Evolutionary conservation across 805 yeast genomes (phyloP), one percentile per base, ranked within the genome.

Genomic region (Yarrowia sp.): DNA sequence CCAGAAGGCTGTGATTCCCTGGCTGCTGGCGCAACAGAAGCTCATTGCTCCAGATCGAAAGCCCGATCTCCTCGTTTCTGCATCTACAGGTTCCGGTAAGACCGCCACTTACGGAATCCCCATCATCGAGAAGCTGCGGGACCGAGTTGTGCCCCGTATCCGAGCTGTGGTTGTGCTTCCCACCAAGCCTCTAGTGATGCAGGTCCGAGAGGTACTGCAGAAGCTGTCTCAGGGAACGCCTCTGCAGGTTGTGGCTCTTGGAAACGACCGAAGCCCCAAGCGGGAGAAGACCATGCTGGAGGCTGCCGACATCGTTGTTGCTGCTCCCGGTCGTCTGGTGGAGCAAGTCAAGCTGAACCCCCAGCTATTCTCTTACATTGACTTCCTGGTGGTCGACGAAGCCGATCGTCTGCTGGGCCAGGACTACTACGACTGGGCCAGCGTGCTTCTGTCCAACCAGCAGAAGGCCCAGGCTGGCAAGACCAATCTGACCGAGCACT

Each of bases 41-140:
- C 62, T 66, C 13, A 33, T 70, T 14, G 55, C 70, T 16, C 78
- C 77, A 7, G 77, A 76, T 63, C 68, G 72, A 10, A 64, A 63
- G 66, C 72, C 65, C 1, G 96, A 94, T 73, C 73, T 91, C 18
- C 76, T 93, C 46, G 96, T 93, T 6, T 92, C 93, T 73, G 96
- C 99, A 1, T 83, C 96, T 10, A 93, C 99, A 0, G 99, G 99
- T 42, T 88, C 96, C 0, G 99, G 99, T 69, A 93, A 93, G 71
- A 93, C 99, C 0, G 76, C 94, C 61, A 96, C 97, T 1, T 93
- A 93, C 69, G 79, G 84, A 56, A 79, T 93, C 1, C 98, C 99
- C 1, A 80, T 94, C 7, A 78, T 94, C 2, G 91, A 92, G 64
- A 75, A 84, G 2, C 76, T 93, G 59, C 75, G 78, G 14, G 73